phyloP scores from a whole-genome alignment of 805 yeast species.

The Alloascoidea hylecoeti region DNA sequence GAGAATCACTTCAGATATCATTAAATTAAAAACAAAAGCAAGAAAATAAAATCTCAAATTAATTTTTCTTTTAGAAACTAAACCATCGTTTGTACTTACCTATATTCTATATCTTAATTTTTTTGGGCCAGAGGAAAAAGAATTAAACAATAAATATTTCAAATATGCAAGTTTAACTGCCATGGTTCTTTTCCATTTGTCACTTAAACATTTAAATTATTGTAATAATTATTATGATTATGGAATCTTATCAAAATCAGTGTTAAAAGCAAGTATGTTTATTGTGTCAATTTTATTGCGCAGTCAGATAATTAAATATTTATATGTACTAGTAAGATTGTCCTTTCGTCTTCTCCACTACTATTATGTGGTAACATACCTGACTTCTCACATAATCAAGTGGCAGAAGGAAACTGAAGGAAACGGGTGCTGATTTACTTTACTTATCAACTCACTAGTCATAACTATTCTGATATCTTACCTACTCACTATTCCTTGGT shows the following conservation, averaged over 20 bases:
- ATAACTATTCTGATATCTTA: too few species aligned
- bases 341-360: too few species aligned
- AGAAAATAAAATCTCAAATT: background rate
- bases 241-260: background rate
- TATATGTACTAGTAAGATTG: too few species aligned
- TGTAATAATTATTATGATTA: background rate
- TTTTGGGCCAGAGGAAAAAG: background rate
- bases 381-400: too few species aligned
- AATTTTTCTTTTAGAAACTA: too few species aligned
- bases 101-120: background rate
- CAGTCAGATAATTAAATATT: background rate
- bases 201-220: background rate
- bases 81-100: too few species aligned
- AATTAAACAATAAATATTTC: background rate
- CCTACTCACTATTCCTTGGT: too few species aligned
- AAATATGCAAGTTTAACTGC: background rate
- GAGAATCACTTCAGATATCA: background rate
- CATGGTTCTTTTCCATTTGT: background rate
- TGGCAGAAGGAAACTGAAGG: too few species aligned
- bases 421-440: too few species aligned
- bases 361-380: too few species aligned
- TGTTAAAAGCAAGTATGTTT: background rate
- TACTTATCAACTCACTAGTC: too few species aligned
- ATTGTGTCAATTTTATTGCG: background rate
- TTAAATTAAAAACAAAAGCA: background rate